A percentile compares a stretch with the other conserved stretches of the same genome.
Conservation (phyloP, 768 basidiomycete genomes). For the Psilocybe cubensis region DNA sequence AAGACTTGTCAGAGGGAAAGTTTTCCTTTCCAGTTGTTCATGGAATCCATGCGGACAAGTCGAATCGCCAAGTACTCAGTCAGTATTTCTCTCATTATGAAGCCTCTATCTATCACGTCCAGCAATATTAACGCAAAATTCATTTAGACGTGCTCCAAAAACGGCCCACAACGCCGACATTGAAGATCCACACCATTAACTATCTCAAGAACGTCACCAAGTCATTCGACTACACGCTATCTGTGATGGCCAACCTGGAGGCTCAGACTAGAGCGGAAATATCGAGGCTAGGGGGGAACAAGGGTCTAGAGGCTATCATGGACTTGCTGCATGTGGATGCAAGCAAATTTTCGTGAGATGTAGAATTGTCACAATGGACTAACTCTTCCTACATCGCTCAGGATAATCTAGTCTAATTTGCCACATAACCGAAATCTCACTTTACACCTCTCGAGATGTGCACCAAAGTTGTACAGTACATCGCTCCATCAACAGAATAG, state of each 20-base stretch:
- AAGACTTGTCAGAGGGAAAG: constrained; percentile 96
- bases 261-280: constrained; percentile 73
- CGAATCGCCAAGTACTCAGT: constrained; percentile 87
- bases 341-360: constrained; percentile 5
- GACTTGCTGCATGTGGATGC: constrained; percentile 49
- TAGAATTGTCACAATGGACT: too few species aligned
- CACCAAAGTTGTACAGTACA: too few species aligned
- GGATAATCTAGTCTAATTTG: too few species aligned
- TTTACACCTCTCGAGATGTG: too few species aligned
- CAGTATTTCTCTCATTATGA: constrained; percentile 37
- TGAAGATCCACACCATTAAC: constrained; percentile 79
- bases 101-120: not conserved
- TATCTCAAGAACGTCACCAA: constrained; percentile 78
- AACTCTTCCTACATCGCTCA: too few species aligned
- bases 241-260: constrained; percentile 70
- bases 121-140: not conserved
- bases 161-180: constrained; percentile 76
- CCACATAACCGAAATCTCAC: too few species aligned
- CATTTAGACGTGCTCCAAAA: constrained; percentile 84
- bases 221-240: constrained; percentile 86
- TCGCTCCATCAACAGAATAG: too few species aligned
- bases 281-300: constrained; percentile 76
- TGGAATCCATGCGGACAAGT: constrained; percentile 75
- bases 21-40: constrained; percentile 97
- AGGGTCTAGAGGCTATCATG: constrained; percentile 58